phyloP scores from a whole-genome alignment of 2,329 filamentous ascomycete genomes.

The Aspergillus sp. region DNA sequence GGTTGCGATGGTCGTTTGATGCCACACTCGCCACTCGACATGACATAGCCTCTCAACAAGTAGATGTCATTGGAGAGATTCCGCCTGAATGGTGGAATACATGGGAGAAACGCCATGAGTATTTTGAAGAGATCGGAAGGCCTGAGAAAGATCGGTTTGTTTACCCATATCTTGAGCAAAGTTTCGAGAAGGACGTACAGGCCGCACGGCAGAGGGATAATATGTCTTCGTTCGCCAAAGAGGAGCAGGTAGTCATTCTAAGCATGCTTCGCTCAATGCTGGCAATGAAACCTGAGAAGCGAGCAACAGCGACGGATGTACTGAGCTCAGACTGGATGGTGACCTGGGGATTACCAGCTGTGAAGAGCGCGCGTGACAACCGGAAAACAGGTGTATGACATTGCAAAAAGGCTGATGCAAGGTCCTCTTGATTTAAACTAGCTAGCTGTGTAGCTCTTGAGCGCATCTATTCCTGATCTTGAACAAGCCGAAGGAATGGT shows the following conservation, averaged over 20 bases:
- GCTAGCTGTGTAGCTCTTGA: too few relatives aligned
- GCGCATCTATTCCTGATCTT: too few relatives aligned
- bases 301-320: too few relatives aligned
- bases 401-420: too few relatives aligned
- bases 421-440: too few relatives aligned
- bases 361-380: too few relatives aligned
- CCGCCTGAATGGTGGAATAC: not conserved
- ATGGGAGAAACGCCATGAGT: not conserved
- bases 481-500: too few relatives aligned
- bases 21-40: not conserved
- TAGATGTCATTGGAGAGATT: not conserved
- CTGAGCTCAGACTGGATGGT: too few relatives aligned
- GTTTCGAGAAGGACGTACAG: not conserved
- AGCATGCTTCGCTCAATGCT: not conserved
- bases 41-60: not conserved
- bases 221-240: not conserved
- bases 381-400: too few relatives aligned
- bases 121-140: not conserved
- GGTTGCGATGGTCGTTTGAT: not conserved
- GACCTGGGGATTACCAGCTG: too few relatives aligned
- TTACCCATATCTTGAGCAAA: not conserved
- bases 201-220: not conserved
- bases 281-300: too few relatives aligned
- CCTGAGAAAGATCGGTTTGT: not conserved
- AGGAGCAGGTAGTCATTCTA: not conserved